phyloP scores from a whole-genome alignment of 2,329 filamentous ascomycete genomes.

The Periconia sp. region DNA sequence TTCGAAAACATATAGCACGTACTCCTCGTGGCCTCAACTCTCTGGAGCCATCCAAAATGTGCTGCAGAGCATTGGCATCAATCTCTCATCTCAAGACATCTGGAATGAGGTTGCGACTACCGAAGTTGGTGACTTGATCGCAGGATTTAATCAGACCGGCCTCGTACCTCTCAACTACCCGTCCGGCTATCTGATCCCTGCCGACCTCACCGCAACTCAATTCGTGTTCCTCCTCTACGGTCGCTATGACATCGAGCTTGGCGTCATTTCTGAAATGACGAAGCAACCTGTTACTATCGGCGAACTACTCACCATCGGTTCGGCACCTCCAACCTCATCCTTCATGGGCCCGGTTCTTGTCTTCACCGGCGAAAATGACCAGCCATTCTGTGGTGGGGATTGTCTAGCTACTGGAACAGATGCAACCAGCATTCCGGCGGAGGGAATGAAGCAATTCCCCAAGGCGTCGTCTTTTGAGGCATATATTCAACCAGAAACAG shows the following conservation, averaged over 20 bases:
- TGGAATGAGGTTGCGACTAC: constrained; percentile 37
- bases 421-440: constrained; percentile 52
- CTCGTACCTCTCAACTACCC: constrained; percentile 35
- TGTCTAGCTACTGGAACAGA: constrained; percentile 55
- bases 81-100: constrained; percentile 22
- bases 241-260: constrained; percentile 62
- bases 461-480: constrained; percentile 58
- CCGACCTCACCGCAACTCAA: constrained; percentile 57
- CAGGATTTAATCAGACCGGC: constrained; percentile 34
- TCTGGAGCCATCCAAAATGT: constrained; percentile 23
- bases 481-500: constrained; percentile 59
- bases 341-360: constrained; percentile 64
- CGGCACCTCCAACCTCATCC: constrained; percentile 37
- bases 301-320: constrained; percentile 64
- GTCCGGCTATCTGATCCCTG: constrained; percentile 61
- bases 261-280: constrained; percentile 53
- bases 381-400: constrained; percentile 69
- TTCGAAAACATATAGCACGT: neutral
- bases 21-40: constrained; percentile 15
- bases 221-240: constrained; percentile 57
- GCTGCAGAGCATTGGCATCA: constrained; percentile 19
- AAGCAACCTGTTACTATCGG: constrained; percentile 65
- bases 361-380: constrained; percentile 59
- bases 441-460: constrained; percentile 51
- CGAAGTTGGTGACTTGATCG: constrained; percentile 37